Evolutionary conservation across 345 rosid species (phyloP).

Genomic region (Citrus sp.): DNA sequence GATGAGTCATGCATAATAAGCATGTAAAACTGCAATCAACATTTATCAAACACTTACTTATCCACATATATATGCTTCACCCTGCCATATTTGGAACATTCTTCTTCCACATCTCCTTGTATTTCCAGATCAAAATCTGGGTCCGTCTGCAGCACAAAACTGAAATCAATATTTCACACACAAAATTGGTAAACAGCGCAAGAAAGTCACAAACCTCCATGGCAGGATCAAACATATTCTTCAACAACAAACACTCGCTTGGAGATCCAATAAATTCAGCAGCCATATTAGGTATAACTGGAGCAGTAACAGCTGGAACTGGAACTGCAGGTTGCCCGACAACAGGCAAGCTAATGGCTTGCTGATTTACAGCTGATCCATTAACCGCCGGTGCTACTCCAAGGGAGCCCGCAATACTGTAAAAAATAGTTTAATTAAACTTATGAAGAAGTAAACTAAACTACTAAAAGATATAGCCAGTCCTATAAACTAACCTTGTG

Average conservation of each 20-base stretch:
- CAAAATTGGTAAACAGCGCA: neutral
- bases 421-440: slow-evolving; percentile 3
- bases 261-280: slow-evolving; percentile 70
- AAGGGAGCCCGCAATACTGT: slow-evolving; percentile 64
- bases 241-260: slow-evolving; percentile 80
- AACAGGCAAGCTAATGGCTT: slow-evolving; percentile 45
- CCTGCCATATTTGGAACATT: slow-evolving; percentile 78
- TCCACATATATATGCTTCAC: slow-evolving; percentile 83
- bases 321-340: slow-evolving; percentile 50
- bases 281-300: slow-evolving; percentile 45
- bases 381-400: slow-evolving; percentile 58
- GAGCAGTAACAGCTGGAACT: slow-evolving; percentile 47
- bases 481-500: slow-evolving; percentile 47
- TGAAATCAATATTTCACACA: slow-evolving; percentile 4
- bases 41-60: slow-evolving; percentile 48
- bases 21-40: neutral
- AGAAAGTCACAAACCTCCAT: slow-evolving; percentile 58
- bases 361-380: slow-evolving; percentile 55
- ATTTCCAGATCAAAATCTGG: slow-evolving; percentile 79
- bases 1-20: neutral
- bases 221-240: slow-evolving; percentile 91
- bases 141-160: slow-evolving; percentile 55
- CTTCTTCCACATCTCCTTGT: slow-evolving; percentile 73
- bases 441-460: neutral
- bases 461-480: neutral